Evolutionary conservation across 2,329 filamentous ascomycete genomes (phyloP).

Genomic region (Colletotrichum horii): DNA sequence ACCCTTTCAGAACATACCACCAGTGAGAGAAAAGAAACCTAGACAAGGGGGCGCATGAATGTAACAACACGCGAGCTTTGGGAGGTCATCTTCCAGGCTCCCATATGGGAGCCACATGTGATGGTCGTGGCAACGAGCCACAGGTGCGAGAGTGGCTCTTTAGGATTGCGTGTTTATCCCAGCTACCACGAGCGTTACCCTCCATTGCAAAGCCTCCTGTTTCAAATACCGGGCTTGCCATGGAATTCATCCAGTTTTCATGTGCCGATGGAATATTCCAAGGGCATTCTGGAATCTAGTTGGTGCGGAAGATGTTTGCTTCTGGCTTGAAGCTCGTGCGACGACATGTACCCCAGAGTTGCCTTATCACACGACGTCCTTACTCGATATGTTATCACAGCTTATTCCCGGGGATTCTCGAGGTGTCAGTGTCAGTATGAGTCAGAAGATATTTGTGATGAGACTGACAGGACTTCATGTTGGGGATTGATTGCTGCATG

Average conservation of each 20-base stretch:
- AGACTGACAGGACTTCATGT: neutral
- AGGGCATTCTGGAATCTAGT: neutral
- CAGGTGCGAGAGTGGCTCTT: neutral
- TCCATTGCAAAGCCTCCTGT: neutral
- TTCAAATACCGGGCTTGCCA: neutral
- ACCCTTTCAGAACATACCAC: neutral
- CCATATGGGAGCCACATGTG: constrained; percentile 9
- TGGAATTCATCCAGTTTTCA: neutral
- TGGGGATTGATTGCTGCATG: neutral
- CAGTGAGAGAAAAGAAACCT: neutral
- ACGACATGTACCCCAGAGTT: neutral
- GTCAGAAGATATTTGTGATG: neutral
- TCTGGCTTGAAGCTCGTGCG: neutral
- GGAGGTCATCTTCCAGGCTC: neutral
- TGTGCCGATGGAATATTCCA: neutral
- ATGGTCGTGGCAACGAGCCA: neutral
- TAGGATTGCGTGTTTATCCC: neutral
- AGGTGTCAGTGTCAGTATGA: neutral
- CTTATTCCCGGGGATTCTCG: neutral
- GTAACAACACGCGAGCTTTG: constrained; percentile 1
- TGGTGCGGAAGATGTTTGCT: neutral
- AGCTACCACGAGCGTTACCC: neutral
- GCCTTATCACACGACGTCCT: neutral
- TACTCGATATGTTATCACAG: neutral
- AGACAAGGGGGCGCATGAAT: constrained; percentile 4